Conservation (phyloP, 805 yeast genomes). For the Ogataea methanolica region DNA sequence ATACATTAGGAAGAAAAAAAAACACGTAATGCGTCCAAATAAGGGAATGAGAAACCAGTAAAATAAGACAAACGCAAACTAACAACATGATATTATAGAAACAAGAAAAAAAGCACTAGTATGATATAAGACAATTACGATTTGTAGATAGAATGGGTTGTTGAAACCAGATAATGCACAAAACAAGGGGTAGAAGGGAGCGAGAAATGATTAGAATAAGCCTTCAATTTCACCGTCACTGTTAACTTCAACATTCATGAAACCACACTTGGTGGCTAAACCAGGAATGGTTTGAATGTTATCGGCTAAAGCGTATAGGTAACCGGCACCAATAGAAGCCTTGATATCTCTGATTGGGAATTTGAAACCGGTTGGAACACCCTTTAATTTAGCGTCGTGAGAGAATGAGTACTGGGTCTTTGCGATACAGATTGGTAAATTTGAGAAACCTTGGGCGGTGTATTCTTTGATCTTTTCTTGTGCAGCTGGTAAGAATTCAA, state of each 20-base stretch:
- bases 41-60: not conserved
- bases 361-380: constrained; percentile 90
- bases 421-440: constrained; percentile 93
- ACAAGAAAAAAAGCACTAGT: not conserved
- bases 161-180: constrained; percentile 6
- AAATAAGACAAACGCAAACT: not conserved
- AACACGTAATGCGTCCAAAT: not conserved
- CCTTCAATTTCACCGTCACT: constrained; percentile 92
- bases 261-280: constrained; percentile 91
- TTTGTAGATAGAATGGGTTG: constrained; percentile 5
- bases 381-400: constrained; percentile 88
- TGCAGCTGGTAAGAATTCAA: constrained; percentile 81
- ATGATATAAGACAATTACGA: not conserved
- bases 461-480: constrained; percentile 74
- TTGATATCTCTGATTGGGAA: constrained; percentile 94
- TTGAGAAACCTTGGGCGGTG: constrained; percentile 82
- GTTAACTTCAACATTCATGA: constrained; percentile 93
- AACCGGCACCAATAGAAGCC: constrained; percentile 95
- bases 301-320: constrained; percentile 92
- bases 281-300: constrained; percentile 98
- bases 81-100: not conserved
- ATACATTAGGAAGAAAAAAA: not conserved
- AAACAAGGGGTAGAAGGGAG: not conserved
- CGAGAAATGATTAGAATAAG: constrained; percentile 47
- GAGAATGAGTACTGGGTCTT: constrained; percentile 96